Conservation (phyloP, 2,329 filamentous ascomycete genomes). For the Fusarium pseudonygamai region DNA sequence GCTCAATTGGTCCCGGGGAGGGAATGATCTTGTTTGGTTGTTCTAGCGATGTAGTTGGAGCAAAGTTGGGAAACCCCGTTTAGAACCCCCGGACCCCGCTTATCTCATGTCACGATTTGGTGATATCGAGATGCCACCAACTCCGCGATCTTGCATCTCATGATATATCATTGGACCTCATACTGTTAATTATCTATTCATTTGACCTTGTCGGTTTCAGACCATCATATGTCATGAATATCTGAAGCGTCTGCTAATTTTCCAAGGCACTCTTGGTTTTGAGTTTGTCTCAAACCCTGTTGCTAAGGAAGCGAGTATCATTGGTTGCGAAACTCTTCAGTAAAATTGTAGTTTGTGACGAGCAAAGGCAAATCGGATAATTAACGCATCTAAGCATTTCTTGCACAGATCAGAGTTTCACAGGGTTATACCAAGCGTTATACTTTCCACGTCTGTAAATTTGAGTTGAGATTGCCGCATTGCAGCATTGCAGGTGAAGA, state of each 20-base stretch:
- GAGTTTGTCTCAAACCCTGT: background rate
- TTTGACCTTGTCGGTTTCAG: too few species aligned
- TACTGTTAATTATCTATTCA: background rate
- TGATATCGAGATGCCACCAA: background rate
- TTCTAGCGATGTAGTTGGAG: background rate
- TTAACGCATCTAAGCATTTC: background rate
- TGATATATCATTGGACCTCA: too few species aligned
- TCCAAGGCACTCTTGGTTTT: background rate
- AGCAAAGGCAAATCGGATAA: background rate
- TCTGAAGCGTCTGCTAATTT: background rate
- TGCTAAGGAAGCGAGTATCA: background rate
- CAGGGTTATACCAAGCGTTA: background rate
- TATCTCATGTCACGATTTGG: background rate
- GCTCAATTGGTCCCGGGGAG: background rate
- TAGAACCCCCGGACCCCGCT: conserved; percentile 15
- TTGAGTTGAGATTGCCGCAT: background rate
- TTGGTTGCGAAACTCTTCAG: background rate
- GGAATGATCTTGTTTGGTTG: background rate
- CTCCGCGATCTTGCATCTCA: background rate
- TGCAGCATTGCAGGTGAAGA: background rate
- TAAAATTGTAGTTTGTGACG: background rate
- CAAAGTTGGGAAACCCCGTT: conserved; percentile 16
- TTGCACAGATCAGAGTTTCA: background rate
- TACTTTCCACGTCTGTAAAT: background rate
- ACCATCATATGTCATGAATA: background rate